Conservation (phyloP, 768 basidiomycete species). For the Leccinum incarnatum region DNA sequence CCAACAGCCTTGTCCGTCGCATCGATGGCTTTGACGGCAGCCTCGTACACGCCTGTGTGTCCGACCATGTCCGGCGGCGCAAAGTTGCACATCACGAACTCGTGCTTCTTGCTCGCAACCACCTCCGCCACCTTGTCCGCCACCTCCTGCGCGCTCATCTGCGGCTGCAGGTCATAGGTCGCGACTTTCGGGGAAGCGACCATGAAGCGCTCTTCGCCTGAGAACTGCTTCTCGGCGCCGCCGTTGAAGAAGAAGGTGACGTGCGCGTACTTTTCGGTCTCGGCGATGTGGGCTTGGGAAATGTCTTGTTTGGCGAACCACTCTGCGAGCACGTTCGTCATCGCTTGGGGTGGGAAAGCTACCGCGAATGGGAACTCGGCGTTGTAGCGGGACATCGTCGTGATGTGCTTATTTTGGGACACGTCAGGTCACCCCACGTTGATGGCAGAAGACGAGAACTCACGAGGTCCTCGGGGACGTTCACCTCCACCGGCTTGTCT, state of each 20-base stretch:
- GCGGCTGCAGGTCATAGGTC: constrained; percentile 89
- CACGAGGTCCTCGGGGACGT: constrained; percentile 78
- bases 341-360: constrained; percentile 90
- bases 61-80: constrained; percentile 98
- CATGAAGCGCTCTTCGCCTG: constrained; percentile 79
- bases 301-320: constrained; percentile 78
- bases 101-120: constrained; percentile 62
- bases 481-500: constrained; percentile 81
- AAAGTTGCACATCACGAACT: constrained; percentile 98
- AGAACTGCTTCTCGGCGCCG: constrained; percentile 90
- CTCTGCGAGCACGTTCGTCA: constrained; percentile 94
- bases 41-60: constrained; percentile 89
- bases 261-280: constrained; percentile 98
- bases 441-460: constrained; percentile 21
- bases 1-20: constrained; percentile 90
- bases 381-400: constrained; percentile 94
- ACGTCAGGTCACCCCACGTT: not conserved
- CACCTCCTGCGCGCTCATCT: constrained; percentile 86
- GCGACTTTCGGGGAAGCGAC: constrained; percentile 91
- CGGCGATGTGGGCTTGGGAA: constrained; percentile 90
- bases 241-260: constrained; percentile 99
- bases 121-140: constrained; percentile 92
- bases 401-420: constrained; percentile 56
- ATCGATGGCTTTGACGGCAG: constrained; percentile 83
- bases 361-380: constrained; percentile 84